Percentiles rank a stretch among this genome's conserved stretches.
Conservation (phyloP, 2,329 filamentous ascomycete genomes). For the Claviceps digitariae region DNA sequence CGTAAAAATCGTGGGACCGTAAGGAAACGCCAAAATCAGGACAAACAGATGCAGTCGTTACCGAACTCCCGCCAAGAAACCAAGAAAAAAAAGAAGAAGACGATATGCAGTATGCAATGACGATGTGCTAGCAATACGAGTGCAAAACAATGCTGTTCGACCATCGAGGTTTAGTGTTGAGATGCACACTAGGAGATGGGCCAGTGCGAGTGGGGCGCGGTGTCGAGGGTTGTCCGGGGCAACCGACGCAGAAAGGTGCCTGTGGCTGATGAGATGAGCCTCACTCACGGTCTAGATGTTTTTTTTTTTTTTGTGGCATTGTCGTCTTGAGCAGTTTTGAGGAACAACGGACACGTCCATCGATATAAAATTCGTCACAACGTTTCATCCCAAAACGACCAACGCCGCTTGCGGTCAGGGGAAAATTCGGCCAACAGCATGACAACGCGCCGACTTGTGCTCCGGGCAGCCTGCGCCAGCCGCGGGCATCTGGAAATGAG, state of each 20-base stretch:
- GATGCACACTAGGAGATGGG: constrained; percentile 1
- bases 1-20: background rate
- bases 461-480: background rate
- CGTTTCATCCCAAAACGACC: background rate
- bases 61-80: background rate
- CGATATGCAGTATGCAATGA: constrained; percentile 11
- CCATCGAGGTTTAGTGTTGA: constrained; percentile 6
- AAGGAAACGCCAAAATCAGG: constrained; percentile 6
- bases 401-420: background rate
- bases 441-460: constrained; percentile 5
- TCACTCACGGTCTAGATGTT: background rate
- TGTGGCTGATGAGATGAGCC: background rate
- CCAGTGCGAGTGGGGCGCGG: constrained; percentile 15
- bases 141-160: constrained; percentile 9
- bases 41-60: constrained; percentile 2
- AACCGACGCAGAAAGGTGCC: too few relatives aligned
- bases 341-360: background rate
- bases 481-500: background rate
- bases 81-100: constrained; percentile 4
- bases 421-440: constrained; percentile 2
- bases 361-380: background rate
- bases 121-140: constrained; percentile 3
- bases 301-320: background rate
- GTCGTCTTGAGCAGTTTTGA: background rate
- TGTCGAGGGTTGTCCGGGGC: constrained; percentile 23